Conservation (phyloP, 371 early-diverging fungal species). For the Coemansia sp. region DNA sequence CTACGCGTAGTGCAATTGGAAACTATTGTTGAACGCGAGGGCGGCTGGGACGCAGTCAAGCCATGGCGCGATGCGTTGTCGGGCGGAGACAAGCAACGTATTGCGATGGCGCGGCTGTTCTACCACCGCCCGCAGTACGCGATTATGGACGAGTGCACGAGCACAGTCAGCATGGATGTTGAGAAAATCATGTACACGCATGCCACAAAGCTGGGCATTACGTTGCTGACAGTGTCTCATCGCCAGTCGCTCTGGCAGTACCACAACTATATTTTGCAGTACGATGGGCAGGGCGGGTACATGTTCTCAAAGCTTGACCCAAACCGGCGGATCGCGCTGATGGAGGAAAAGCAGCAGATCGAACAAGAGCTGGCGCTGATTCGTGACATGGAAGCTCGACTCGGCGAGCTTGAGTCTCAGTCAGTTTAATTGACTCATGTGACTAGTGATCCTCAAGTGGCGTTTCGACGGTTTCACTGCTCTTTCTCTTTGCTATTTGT, state of each 20-base stretch:
- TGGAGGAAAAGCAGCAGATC: slow-evolving; percentile 48
- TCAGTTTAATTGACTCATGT: background rate
- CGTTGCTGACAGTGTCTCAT: slow-evolving; percentile 82
- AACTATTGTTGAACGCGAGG: slow-evolving; percentile 74
- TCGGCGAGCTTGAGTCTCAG: slow-evolving; percentile 33
- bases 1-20: slow-evolving; percentile 71
- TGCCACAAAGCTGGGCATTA: slow-evolving; percentile 76
- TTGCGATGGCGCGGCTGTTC: slow-evolving; percentile 83
- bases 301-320: slow-evolving; percentile 84
- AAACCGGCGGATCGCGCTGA: slow-evolving; percentile 71
- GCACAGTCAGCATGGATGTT: slow-evolving; percentile 80
- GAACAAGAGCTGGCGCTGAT: slow-evolving; percentile 45
- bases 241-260: slow-evolving; percentile 82
- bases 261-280: slow-evolving; percentile 76
- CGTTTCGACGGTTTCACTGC: background rate
- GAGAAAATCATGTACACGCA: slow-evolving; percentile 83
- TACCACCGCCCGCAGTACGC: slow-evolving; percentile 85
- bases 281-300: slow-evolving; percentile 83
- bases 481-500: background rate
- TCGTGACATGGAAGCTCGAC: slow-evolving; percentile 34
- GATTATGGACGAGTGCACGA: slow-evolving; percentile 85
- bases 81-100: slow-evolving; percentile 81
- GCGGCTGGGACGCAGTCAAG: slow-evolving; percentile 80
- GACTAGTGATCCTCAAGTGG: no score
- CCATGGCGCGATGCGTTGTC: slow-evolving; percentile 82